These are phyloP conservation scores for Brasenia schreberi DNA, from an alignment of 164 flowering plant genomes.

Conservation along the genomic window DNA sequence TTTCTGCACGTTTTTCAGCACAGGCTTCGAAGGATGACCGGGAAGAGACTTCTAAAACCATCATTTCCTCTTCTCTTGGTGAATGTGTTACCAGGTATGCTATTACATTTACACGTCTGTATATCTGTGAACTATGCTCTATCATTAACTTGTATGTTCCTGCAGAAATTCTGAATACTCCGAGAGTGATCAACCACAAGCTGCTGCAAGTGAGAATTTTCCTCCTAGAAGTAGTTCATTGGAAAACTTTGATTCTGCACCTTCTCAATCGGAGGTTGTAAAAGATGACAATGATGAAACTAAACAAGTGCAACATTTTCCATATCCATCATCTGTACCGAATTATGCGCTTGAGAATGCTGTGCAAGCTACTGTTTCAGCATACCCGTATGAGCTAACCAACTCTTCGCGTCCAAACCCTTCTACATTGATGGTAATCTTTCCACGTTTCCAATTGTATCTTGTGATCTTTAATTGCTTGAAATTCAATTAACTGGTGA, in stretches of 20 bases:
- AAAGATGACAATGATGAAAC: conserved; percentile 41
- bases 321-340: conserved; percentile 49
- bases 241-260: conserved; percentile 38
- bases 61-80: conserved; percentile 37
- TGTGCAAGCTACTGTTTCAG: conserved; percentile 35
- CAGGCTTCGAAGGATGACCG: conserved; percentile 27
- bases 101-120: neutral
- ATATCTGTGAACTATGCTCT: neutral
- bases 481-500: no score
- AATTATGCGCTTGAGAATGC: conserved; percentile 49
- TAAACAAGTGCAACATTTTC: conserved; percentile 41
- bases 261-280: conserved; percentile 52
- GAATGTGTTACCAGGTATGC: conserved; percentile 53
- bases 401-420: conserved; percentile 30
- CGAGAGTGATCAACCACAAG: conserved; percentile 53
- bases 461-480: no score
- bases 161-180: conserved; percentile 70
- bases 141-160: conserved; percentile 1
- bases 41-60: conserved; percentile 39
- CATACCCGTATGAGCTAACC: conserved; percentile 36
- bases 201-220: conserved; percentile 35
- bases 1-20: conserved; percentile 40
- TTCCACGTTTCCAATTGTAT: neutral
- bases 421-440: conserved; percentile 58
- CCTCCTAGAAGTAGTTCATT: conserved; percentile 30